Evolutionary conservation across 306 rosid genomes (phyloP).

Genomic region (Acacia confusa): DNA sequence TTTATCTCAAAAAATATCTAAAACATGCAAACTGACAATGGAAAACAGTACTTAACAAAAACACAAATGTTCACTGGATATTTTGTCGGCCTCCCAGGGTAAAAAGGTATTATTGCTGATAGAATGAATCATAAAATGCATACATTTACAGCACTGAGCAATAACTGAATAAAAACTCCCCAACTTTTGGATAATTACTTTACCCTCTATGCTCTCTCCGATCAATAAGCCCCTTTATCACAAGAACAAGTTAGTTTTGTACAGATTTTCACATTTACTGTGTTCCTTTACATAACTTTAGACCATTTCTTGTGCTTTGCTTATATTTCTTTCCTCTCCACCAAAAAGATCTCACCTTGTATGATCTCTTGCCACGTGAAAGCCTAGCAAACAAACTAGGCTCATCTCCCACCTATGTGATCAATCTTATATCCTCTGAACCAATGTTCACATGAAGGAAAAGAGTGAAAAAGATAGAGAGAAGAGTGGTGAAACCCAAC

Average conservation of each 20-base stretch:
- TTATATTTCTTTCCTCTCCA: slow-evolving; percentile 2
- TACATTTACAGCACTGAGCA: slow-evolving; percentile 14
- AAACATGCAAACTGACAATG: too few species aligned
- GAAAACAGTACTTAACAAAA: too few species aligned
- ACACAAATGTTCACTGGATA: neutral
- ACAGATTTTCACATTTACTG: slow-evolving; percentile 42
- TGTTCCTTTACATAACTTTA: slow-evolving; percentile 19
- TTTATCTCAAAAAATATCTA: too few species aligned
- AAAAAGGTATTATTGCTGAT: neutral
- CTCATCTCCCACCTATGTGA: slow-evolving; percentile 29
- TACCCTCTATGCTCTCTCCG: neutral
- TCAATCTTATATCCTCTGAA: neutral
- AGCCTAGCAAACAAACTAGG: neutral
- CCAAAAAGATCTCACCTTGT: slow-evolving; percentile 2
- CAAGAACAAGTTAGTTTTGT: slow-evolving; percentile 37
- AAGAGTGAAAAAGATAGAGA: neutral
- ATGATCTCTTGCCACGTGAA: neutral
- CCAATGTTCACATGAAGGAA: neutral
- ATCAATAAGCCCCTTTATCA: slow-evolving; percentile 18
- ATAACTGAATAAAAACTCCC: neutral
- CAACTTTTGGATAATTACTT: slow-evolving; percentile 2
- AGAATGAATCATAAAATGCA: slow-evolving; percentile 18
- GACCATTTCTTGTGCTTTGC: slow-evolving; percentile 14
- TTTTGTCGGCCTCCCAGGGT: neutral
- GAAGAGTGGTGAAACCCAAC: neutral